Percentiles rank a stretch among this genome's conserved stretches.
These are phyloP conservation scores for Rheum nobile DNA, from an alignment of 148 eudicot species.

Conservation along the genomic window DNA sequence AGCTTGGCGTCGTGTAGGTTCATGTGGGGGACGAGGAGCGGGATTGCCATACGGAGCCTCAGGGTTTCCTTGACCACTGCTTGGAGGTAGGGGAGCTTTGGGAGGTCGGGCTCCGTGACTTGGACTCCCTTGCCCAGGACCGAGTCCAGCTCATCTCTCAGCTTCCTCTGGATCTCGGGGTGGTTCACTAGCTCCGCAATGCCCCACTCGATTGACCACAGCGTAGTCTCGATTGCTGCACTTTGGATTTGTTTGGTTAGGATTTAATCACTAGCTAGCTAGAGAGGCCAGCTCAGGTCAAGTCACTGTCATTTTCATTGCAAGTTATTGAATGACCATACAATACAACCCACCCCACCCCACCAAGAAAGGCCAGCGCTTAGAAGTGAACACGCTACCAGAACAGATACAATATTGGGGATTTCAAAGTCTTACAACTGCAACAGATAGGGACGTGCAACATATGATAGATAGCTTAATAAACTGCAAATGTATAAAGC, in stretches of 20 bases:
- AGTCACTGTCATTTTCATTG: not conserved
- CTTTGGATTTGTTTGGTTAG: not conserved
- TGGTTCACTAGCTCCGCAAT: slow-evolving; percentile 69
- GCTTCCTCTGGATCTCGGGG: slow-evolving; percentile 42
- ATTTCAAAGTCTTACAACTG: not conserved
- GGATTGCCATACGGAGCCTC: slow-evolving; percentile 49
- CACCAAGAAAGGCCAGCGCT: not conserved
- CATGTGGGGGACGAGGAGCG: slow-evolving; percentile 66
- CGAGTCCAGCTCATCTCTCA: slow-evolving; percentile 33
- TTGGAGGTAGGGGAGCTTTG: slow-evolving; percentile 47
- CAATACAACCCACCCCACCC: not conserved
- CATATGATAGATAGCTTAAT: not conserved
- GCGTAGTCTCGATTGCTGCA: slow-evolving; percentile 68
- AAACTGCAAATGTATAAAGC: no score
- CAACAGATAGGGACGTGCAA: not conserved
- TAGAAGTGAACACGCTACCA: not conserved
- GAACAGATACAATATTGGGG: not conserved
- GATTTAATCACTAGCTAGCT: not conserved
- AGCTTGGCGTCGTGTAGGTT: slow-evolving; percentile 61
- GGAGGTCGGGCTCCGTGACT: slow-evolving; percentile 36
- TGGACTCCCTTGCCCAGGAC: slow-evolving; percentile 23
- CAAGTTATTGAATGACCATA: not conserved
- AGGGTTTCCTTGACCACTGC: slow-evolving; percentile 56
- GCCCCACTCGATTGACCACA: slow-evolving; percentile 78
- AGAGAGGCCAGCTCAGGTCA: no score